Evolutionary conservation across 768 basidiomycete species (phyloP).

Genomic region (Phylloporus rhodoxanthus): DNA sequence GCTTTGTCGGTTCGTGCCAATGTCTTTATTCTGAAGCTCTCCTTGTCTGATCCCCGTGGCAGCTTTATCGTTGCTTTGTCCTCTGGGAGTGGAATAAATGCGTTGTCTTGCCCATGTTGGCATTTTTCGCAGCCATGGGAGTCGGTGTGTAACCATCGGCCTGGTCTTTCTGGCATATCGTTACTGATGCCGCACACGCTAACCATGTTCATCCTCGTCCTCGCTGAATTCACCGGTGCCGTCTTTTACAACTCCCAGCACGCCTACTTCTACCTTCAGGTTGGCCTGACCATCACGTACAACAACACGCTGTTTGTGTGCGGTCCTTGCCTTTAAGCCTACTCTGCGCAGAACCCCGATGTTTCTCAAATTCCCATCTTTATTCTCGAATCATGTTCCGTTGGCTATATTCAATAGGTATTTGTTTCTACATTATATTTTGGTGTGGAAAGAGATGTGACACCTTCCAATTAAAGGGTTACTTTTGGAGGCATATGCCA

Average conservation of each 20-base stretch:
- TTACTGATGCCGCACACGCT: background rate
- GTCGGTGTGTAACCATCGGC: conserved; percentile 6
- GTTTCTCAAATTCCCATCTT: too few species aligned
- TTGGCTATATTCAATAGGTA: too few species aligned
- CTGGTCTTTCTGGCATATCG: background rate
- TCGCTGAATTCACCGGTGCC: conserved; percentile 6
- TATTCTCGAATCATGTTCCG: too few species aligned
- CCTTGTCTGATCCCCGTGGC: background rate
- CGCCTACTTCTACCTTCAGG: too few species aligned
- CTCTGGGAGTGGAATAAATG: conserved; percentile 14
- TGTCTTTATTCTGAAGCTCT: background rate
- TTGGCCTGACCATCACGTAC: too few species aligned
- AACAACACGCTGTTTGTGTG: too few species aligned
- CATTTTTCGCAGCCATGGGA: conserved; percentile 8
- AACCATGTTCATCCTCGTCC: conserved; percentile 16
- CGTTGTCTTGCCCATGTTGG: conserved; percentile 14
- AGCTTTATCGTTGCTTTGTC: conserved; percentile 17
- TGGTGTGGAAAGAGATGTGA: too few species aligned
- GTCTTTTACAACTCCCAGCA: conserved; percentile 19
- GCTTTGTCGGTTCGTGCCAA: conserved; percentile 12
- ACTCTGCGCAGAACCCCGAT: too few species aligned
- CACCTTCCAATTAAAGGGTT: too few species aligned
- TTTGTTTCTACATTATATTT: too few species aligned
- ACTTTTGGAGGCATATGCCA: too few species aligned
- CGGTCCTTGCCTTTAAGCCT: too few species aligned